These are phyloP conservation scores for Saccharomyces hybrid DNA, from an alignment of 1,139 yeast genomes.

Conservation along the genomic window DNA sequence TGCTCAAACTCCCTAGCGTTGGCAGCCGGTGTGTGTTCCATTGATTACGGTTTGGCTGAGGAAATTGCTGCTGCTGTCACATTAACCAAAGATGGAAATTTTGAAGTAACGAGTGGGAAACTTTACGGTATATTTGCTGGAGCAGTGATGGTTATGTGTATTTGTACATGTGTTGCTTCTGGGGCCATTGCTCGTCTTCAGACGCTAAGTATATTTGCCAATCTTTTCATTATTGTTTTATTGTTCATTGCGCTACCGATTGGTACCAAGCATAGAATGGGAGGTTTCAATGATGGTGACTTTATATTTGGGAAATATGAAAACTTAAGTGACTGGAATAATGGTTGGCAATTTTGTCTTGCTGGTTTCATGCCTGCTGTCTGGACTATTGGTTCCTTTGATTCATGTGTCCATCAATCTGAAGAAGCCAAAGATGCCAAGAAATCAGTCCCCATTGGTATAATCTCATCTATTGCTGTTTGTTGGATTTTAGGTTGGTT, in stretches of 20 bases:
- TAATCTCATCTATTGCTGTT: slow-evolving; percentile 44
- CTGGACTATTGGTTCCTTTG: slow-evolving; percentile 64
- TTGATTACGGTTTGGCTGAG: slow-evolving; percentile 51
- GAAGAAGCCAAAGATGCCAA: slow-evolving; percentile 67
- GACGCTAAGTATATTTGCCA: slow-evolving; percentile 49
- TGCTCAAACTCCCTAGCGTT: slow-evolving; percentile 52
- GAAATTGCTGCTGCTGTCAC: slow-evolving; percentile 48
- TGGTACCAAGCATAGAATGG: slow-evolving; percentile 36
- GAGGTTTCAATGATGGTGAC: slow-evolving; percentile 35
- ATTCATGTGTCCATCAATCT: slow-evolving; percentile 63
- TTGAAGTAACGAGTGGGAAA: slow-evolving; percentile 40
- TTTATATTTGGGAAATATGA: slow-evolving; percentile 51
- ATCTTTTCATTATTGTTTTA: slow-evolving; percentile 47
- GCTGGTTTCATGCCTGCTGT: slow-evolving; percentile 49
- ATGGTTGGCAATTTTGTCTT: slow-evolving; percentile 54
- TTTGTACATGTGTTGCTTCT: slow-evolving; percentile 45
- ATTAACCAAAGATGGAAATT: slow-evolving; percentile 41
- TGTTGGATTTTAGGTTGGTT: slow-evolving; percentile 59
- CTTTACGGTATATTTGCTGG: slow-evolving; percentile 52
- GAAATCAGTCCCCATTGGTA: slow-evolving; percentile 62
- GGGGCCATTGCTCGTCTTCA: slow-evolving; percentile 51
- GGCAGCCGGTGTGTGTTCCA: slow-evolving; percentile 49
- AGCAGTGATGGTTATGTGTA: slow-evolving; percentile 40
- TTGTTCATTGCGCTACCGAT: slow-evolving; percentile 61
- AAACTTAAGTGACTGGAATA: slow-evolving; percentile 51